A percentile compares a stretch with the other conserved stretches of the same genome.
Evolutionary conservation across 208 protist genomes (phyloP).

Genomic region (Herpetomonas samuelpessoai): DNA sequence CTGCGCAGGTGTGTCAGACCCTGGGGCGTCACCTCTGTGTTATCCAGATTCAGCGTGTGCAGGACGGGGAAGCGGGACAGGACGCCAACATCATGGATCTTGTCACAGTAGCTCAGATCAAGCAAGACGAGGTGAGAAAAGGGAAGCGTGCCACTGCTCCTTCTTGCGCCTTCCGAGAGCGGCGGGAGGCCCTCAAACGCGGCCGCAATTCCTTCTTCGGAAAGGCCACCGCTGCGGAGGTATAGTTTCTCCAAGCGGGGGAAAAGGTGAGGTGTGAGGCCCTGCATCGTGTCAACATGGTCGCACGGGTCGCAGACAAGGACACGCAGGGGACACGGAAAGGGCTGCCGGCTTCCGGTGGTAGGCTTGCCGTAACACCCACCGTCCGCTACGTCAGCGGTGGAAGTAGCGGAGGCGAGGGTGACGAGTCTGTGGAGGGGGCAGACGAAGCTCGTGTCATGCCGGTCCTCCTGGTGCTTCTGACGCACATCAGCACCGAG

Average conservation of each 20-base stretch:
- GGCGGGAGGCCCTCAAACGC: constrained; percentile 23
- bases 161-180: constrained; percentile 6
- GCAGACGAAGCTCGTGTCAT: background rate
- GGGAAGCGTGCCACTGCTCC: constrained; percentile 11
- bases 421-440: background rate
- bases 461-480: background rate
- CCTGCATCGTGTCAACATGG: constrained; percentile 30
- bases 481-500: constrained; percentile 11
- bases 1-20: constrained; percentile 30
- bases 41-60: constrained; percentile 51
- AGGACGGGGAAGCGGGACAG: constrained; percentile 32
- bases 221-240: constrained; percentile 49
- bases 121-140: constrained; percentile 29
- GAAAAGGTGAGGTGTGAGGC: constrained; percentile 24
- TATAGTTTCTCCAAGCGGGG: constrained; percentile 39
- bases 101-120: constrained; percentile 68
- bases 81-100: constrained; percentile 28
- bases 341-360: background rate
- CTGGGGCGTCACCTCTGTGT: constrained; percentile 36
- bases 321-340: constrained; percentile 29
- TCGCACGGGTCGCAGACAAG: constrained; percentile 57
- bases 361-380: background rate
- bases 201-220: constrained; percentile 11
- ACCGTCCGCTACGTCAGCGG: background rate
- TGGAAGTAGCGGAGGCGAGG: background rate